Evolutionary conservation across 208 protist genomes (phyloP).

Genomic region (Wallacemonas collosoma): DNA sequence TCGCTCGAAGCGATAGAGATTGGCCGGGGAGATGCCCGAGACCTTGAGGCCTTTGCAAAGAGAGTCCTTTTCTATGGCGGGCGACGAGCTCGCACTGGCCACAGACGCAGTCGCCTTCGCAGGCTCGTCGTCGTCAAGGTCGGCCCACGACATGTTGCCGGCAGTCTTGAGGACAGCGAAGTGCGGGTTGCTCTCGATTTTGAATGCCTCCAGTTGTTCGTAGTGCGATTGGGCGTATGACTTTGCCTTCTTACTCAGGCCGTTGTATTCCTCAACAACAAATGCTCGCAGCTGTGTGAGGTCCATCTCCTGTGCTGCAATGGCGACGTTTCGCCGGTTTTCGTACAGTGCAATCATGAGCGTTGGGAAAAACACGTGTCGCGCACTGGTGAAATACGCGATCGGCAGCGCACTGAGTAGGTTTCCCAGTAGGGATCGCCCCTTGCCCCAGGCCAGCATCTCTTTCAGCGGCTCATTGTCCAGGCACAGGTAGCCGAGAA

Average conservation of each 20-base stretch:
- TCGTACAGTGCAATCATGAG: slow-evolving; percentile 57
- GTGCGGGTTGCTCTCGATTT: slow-evolving; percentile 33
- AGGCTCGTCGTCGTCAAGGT: slow-evolving; percentile 48
- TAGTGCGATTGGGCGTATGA: slow-evolving; percentile 63
- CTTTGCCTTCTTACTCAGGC: slow-evolving; percentile 71
- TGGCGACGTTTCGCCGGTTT: slow-evolving; percentile 52
- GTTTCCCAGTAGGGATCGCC: slow-evolving; percentile 57
- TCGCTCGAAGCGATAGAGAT: slow-evolving; percentile 68
- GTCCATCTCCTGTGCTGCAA: slow-evolving; percentile 75
- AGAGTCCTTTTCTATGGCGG: slow-evolving; percentile 68
- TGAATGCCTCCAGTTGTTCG: slow-evolving; percentile 46
- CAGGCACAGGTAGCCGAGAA: slow-evolving; percentile 82
- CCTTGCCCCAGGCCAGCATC: slow-evolving; percentile 85
- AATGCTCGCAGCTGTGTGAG: slow-evolving; percentile 57
- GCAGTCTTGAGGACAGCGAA: slow-evolving; percentile 33
- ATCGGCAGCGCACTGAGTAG: slow-evolving; percentile 72
- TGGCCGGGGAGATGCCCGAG: slow-evolving; percentile 22
- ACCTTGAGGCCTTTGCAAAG: slow-evolving; percentile 61
- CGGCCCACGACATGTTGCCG: slow-evolving; percentile 46
- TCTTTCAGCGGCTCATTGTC: slow-evolving; percentile 73
- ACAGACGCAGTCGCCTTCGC: slow-evolving; percentile 27
- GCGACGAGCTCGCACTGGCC: slow-evolving; percentile 36
- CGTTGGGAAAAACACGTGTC: slow-evolving; percentile 87
- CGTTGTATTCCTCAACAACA: slow-evolving; percentile 69
- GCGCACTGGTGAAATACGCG: slow-evolving; percentile 78